Evolutionary conservation across 805 yeast genomes (phyloP), one percentile per base, ranked within the genome.

Genomic region (Kazachstania bromeliacearum): DNA sequence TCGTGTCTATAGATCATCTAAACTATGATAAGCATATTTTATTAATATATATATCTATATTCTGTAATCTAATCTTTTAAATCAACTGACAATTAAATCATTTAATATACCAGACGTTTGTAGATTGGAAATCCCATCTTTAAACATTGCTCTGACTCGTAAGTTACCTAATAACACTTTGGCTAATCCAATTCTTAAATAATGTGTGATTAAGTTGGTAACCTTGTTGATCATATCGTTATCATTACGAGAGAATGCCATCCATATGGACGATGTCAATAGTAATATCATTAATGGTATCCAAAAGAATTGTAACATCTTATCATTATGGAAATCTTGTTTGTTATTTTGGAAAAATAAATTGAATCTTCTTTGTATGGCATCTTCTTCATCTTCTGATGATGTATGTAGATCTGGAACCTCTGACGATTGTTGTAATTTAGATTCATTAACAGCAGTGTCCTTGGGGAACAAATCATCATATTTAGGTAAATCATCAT

Each of bases 271-370:
- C 46, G 68, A 64, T 5, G 75, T 60, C 3, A 76, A 62, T 13
- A 78, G 58, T 22, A 83, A 54, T 15, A 79, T 47, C 35, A 85
- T 61, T 26, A 83, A 70, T 10, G 96, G 96, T 39, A 87, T 61
- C 96, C 96, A 88, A 70, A 88, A 87, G 56, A 88, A 84, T 42
- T 85, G 62, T 44, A 88, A 66, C 84, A 85, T 80, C 51, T 75
- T 79, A 59, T 88, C 96, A 50, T 85, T 81, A 47, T 61, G 63
- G 39, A 72, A 62, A 34, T 66, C 67, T 46, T 64, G 65, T 41
- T 65, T 65, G 42, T 66, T 66, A 40, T 66, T 66, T 43, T 60
- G 63, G 50, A 64, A 63, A 44, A 63, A 62, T 42, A 54, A 51
- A 46, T 58, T 59, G 32, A 63, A 57, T 30, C 55, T 51, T 19